phyloP scores from a whole-genome alignment of 257 asterid species.

The Oldenlandia corymbosa region DNA sequence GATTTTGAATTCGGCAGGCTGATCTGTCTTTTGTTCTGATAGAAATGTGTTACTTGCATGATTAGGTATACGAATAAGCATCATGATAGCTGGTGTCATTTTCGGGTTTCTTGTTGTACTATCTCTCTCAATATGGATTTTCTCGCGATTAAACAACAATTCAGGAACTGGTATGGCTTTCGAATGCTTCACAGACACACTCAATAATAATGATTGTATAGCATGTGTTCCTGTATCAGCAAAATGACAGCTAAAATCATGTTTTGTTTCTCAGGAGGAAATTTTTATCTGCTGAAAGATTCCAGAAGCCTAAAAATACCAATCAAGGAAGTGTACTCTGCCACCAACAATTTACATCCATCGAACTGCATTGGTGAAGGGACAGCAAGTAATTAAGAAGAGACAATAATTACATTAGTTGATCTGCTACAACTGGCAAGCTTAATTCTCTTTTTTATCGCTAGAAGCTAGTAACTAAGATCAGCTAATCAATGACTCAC shows the following conservation, averaged over 20 bases:
- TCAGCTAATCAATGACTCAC: too few relatives aligned
- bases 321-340: conserved; percentile 19
- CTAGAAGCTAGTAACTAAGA: too few relatives aligned
- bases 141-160: not conserved
- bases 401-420: too few relatives aligned
- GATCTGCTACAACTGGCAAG: too few relatives aligned
- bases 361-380: conserved; percentile 22
- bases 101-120: not conserved
- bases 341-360: conserved; percentile 17
- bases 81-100: conserved; percentile 13
- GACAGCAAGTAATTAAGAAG: not conserved
- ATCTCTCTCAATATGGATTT: conserved; percentile 4
- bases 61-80: conserved; percentile 7
- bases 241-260: not conserved
- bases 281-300: conserved; percentile 1
- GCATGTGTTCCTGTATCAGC: not conserved
- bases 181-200: not conserved
- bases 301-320: conserved; percentile 4
- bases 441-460: too few relatives aligned
- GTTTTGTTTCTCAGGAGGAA: not conserved
- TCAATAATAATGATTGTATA: not conserved
- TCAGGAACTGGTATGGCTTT: conserved; percentile 10
- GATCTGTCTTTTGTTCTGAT: not conserved
- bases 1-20: not conserved
- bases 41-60: not conserved